phyloP scores from a whole-genome alignment of 495 filamentous ascomycete species.

The Penicillium alfredii region DNA sequence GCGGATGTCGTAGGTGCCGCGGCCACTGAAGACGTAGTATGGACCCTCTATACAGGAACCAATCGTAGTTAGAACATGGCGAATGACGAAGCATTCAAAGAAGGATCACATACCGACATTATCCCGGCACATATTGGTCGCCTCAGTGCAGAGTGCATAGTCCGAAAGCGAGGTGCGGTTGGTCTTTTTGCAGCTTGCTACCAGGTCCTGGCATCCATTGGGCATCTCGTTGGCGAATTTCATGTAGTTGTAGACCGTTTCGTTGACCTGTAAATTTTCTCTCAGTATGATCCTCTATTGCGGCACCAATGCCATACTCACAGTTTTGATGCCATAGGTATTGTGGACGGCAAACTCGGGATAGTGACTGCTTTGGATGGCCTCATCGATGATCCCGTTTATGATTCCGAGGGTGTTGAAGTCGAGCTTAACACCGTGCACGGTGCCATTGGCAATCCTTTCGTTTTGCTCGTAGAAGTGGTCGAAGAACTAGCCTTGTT shows the following conservation, averaged over 20 bases:
- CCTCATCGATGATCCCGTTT: conserved; percentile 72
- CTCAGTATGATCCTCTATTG: conserved; percentile 5
- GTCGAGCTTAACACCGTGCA: conserved; percentile 34
- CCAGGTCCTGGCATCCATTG: conserved; percentile 56
- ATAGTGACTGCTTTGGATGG: conserved; percentile 61
- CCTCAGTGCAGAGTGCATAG: conserved; percentile 34
- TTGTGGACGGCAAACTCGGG: conserved; percentile 65
- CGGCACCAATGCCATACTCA: conserved; percentile 46
- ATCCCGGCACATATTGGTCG: conserved; percentile 37
- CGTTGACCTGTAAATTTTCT: conserved; percentile 39
- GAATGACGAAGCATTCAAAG: too few species aligned
- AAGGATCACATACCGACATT: conserved; percentile 36
- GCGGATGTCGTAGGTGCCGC: conserved; percentile 60
- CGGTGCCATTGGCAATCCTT: conserved; percentile 39
- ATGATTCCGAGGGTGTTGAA: conserved; percentile 47
- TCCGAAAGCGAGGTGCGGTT: conserved; percentile 40
- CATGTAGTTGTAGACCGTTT: conserved; percentile 45
- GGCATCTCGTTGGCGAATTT: conserved; percentile 44
- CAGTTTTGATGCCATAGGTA: conserved; percentile 62
- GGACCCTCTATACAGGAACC: conserved; percentile 31
- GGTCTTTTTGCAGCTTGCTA: conserved; percentile 41
- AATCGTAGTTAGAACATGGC: too few species aligned
- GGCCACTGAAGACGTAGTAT: conserved; percentile 27
- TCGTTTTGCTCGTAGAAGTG: conserved; percentile 61
- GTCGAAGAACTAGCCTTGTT: conserved; percentile 31